Base-by-base conservation (phyloP, 257 asterid genomes). In the Salvia hispanica region DNA sequence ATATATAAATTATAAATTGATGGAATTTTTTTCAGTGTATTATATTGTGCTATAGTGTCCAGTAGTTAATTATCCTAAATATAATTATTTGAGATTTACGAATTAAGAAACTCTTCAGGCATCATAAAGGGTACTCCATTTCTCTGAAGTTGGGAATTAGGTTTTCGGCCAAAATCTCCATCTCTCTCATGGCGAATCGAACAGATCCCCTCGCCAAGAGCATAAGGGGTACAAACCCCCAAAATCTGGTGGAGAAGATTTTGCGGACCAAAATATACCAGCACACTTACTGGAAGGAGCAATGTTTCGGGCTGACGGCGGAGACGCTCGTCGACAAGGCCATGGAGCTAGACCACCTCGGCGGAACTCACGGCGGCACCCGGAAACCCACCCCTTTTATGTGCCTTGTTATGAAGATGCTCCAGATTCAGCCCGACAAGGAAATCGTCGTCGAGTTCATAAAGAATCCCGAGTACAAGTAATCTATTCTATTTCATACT, bases 271-370 rank as follows among this genome's bases (percentile, higher is more conserved):
- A 93, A 81, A 86, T 93, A 52, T 87, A 93, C 75, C 97, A 90
- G 73, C 62, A 80, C 47, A 93, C 91, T 3, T 86, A 83, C 79
- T 90, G 99, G 99, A 93, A 93, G 79, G 97, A 90, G 76, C 96
- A 93, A 45, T 93, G 99, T 58, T 90, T 90, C 75, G 99, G 97
- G 3, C 85, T 93, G 14, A 90, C 99, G 33, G 99, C 97, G 39
- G 99, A 93, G 80, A 93, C 96, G 67, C 88, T 93, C 7, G 99
- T 93, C 72, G 99, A 90, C 83, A 93, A 90, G 78, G 99, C 99
- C 69, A 90, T 93, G 99, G 99, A 88, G 77, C 84, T 93, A 53
- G 96, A 93, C 77, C 99, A 93, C 78, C 79, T 93, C 60, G 99
- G 99, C 63, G 97, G 97, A 7, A 81, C 99, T 58, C 72, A 44